A percentile compares a stretch with the other conserved stretches of the same genome.
phyloP scores from a whole-genome alignment of 352 stramenopile genomes.

The Phytopythium oedochilum region DNA sequence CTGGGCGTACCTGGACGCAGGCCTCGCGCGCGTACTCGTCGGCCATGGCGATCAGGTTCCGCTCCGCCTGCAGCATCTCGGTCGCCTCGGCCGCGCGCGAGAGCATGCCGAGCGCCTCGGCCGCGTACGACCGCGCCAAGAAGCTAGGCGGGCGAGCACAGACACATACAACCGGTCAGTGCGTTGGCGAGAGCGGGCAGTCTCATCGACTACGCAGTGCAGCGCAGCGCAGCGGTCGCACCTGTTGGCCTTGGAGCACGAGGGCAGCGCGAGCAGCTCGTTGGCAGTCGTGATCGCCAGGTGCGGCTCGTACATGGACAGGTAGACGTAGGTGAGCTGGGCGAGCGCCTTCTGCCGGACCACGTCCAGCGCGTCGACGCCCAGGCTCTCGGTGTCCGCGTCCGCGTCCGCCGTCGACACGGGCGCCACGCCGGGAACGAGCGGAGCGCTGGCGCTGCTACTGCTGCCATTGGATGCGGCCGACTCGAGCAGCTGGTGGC shows the following conservation, averaged over 20 bases:
- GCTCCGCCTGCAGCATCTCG: constrained; percentile 62
- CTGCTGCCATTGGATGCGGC: constrained; percentile 23
- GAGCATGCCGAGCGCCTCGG: constrained; percentile 87
- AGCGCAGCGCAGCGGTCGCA: constrained; percentile 8
- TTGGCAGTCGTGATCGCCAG: constrained; percentile 81
- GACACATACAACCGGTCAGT: too few relatives aligned
- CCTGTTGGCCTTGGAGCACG: constrained; percentile 68
- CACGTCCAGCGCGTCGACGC: constrained; percentile 54
- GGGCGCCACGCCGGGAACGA: neutral
- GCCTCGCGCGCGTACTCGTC: constrained; percentile 79
- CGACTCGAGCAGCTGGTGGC: constrained; percentile 65
- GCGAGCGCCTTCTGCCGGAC: constrained; percentile 83
- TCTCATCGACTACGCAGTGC: neutral
- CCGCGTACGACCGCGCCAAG: constrained; percentile 82
- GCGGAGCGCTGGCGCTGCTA: neutral
- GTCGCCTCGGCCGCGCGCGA: constrained; percentile 80
- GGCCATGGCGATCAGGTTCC: constrained; percentile 66
- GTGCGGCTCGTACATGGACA: constrained; percentile 89
- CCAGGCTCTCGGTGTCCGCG: constrained; percentile 22
- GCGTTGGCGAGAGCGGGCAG: too few relatives aligned
- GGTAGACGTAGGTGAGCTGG: constrained; percentile 88
- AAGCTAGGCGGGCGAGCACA: constrained; percentile 27
- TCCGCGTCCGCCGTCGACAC: constrained; percentile 7
- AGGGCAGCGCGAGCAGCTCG: constrained; percentile 61
- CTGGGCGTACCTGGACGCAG: constrained; percentile 48